These are phyloP conservation scores for Dictyostelium purpureum DNA, from an alignment of 78 protist genomes.

Conservation along the genomic window DNA sequence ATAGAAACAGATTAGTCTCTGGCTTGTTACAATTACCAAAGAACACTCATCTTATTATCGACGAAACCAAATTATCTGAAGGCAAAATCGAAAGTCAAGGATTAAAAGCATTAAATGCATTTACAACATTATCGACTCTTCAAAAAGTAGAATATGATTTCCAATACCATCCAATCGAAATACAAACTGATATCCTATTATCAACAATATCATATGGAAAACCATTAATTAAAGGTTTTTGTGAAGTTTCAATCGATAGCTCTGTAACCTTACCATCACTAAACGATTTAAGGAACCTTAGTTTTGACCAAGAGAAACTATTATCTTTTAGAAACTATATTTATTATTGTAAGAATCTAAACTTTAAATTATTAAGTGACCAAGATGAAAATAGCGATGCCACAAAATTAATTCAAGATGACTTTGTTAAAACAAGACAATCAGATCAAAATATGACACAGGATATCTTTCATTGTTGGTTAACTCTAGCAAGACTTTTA, in stretches of 20 bases:
- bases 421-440: slow-evolving; percentile 67
- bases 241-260: neutral
- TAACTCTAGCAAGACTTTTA: slow-evolving; percentile 21
- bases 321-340: neutral
- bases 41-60: slow-evolving; percentile 52
- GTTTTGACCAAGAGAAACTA: neutral
- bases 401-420: slow-evolving; percentile 34
- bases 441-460: neutral
- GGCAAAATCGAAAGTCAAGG: slow-evolving; percentile 37
- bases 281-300: neutral
- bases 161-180: slow-evolving; percentile 39
- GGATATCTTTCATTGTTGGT: slow-evolving; percentile 56
- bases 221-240: slow-evolving; percentile 14
- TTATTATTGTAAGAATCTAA: neutral
- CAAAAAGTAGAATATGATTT: slow-evolving; percentile 63
- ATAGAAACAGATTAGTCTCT: slow-evolving; percentile 26
- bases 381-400: neutral
- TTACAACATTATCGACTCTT: neutral
- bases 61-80: slow-evolving; percentile 36
- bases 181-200: slow-evolving; percentile 38
- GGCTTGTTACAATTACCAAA: slow-evolving; percentile 64
- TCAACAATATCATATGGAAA: slow-evolving; percentile 23
- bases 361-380: neutral
- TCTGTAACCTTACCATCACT: neutral
- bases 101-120: neutral